Base-by-base conservation (phyloP, 1,284 basidiomycete genomes). In the Nidula niveotomentosa region DNA sequence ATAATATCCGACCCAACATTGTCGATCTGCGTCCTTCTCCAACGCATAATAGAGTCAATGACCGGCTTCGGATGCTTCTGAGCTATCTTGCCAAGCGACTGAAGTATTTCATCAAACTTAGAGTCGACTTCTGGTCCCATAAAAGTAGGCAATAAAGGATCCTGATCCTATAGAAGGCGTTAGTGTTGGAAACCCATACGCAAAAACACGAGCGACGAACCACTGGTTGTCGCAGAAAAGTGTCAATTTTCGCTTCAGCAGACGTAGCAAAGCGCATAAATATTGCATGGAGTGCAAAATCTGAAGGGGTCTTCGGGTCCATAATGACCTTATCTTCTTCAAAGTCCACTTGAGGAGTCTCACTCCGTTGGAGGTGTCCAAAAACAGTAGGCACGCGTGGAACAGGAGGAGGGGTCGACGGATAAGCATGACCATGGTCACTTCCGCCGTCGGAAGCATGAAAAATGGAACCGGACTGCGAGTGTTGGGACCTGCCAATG, bases 71-170 rank as follows among this genome's bases (percentile, higher is more conserved):
- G 81, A 56, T 93, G 87, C 53, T 91, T 92, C 56, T 89, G 86
- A 1, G 93, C 93, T 54, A 96, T 88, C 65, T 93, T 91, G 8
- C 91, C 93, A 3, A 98, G 80, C 1, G 94, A 93, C 6, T 83
- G 77, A 35, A 97, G 79, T 4, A 90, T 81, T 34, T 88, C 85
- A 65, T 97, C 94, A 60, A 96, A 92, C 54, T 86, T 81, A 1
- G 80, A 68, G 64, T 96, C 93, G 1, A 89, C 78, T 1, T 85
- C 80, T 0, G 84, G 78, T 35, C 88, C 93, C 63, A 96, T 83
- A 55, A 79, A 79, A 30, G 85, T 78, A 0, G 81, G 76, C 17
- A 94, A 75, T 5, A 84, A 73, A 1, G 86, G 81, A 53, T 93
- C 91, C 33, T 76, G 78, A 53, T 91, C 89, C 88, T 92, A 35